Evolutionary conservation across 495 filamentous ascomycete genomes (phyloP).

Genomic region (Collariella sp.): DNA sequence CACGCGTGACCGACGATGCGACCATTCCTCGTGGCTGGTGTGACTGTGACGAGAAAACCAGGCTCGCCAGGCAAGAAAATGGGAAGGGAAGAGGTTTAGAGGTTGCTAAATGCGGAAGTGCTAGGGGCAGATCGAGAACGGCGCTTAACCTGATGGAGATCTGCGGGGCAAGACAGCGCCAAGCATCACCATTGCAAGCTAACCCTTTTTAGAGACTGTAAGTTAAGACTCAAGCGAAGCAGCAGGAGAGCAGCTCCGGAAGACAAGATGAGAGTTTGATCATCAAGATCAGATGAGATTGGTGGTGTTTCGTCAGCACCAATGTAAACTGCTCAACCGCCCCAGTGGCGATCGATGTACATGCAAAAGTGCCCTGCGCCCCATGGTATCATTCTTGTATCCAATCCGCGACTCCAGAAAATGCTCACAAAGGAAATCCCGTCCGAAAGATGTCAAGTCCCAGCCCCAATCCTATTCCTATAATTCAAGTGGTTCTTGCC

Average conservation of each 20-base stretch:
- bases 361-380: neutral
- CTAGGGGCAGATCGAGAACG: no score
- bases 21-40: neutral
- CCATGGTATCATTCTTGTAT: constrained; percentile 2
- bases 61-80: neutral
- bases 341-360: neutral
- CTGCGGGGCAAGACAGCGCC: neutral
- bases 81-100: neutral
- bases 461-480: neutral
- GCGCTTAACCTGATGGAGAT: neutral
- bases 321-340: no score
- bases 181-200: neutral
- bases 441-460: neutral
- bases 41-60: neutral
- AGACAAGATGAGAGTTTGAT: neutral
- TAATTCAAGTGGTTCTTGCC: no score
- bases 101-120: no score
- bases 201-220: neutral
- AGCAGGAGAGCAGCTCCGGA: neutral
- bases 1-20: constrained; percentile 3
- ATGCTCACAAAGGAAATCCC: neutral
- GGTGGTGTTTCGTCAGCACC: neutral
- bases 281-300: neutral
- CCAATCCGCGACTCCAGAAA: neutral
- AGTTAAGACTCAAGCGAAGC: neutral